Evolutionary conservation across 1,139 yeast species (phyloP), one percentile per base, ranked within the genome.

Genomic region (Kluyveromyces sp.): DNA sequence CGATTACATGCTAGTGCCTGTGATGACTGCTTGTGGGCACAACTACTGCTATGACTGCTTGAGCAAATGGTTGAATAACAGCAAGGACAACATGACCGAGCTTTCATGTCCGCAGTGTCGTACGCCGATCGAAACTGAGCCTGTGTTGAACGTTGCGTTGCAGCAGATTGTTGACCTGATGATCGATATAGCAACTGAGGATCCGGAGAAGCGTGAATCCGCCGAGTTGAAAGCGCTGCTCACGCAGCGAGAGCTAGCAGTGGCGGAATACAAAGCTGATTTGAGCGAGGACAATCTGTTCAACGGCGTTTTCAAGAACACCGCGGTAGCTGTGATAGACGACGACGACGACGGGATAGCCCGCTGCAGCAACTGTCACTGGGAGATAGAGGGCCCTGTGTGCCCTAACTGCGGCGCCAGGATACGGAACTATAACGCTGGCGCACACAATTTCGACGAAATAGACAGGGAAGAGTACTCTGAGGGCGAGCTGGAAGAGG

Each of bases 331-430:
- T 0, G 66, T 80, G 2, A 83, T 82, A 43, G 73, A 69, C 42
- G 85, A 78, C 49, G 68, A 65, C 29, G 80, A 79, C 20, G 95
- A 86, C 58, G 92, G 89, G 1, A 88, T 86, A 6, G 78, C 83
- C 0, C 66, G 95, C 45, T 86, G 95, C 58, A 78, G 86, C 2
- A 72, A 75, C 44, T 86, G 95, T 60, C 86, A 80, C 54, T 85
- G 94, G 94, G 95, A 86, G 58, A 78, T 83, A 11, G 52, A 52
- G 33, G 51, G 82, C 0, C 63, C 69, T 3, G 64, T 60, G 32
- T 80, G 86, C 53, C 64, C 72, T 6, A 77, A 77, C 50, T 80
- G 86, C 39, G 38, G 46, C 29, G 46, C 50, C 15, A 43, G 53
- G 35, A 51, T 54, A 35, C 41, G 52, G 32, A 46, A 46, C 34